Evolutionary conservation across 441 rosid genomes (phyloP), one percentile per base, ranked within the genome.

Genomic region (Pelargonium cotyledonis): DNA sequence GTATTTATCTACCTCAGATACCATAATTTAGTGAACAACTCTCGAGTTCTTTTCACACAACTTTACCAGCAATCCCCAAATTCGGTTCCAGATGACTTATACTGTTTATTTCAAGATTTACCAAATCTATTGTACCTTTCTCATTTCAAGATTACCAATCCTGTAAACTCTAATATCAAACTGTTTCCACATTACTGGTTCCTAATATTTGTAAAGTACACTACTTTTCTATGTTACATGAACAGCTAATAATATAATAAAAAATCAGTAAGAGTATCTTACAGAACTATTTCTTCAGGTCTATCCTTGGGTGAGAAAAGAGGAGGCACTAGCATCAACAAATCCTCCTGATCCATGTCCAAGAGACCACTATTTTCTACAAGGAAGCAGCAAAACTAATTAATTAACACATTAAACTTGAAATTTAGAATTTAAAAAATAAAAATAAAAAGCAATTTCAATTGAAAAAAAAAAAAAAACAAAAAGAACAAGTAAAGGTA

Each of bases 311-410:
- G 83, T 44, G 99, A 79, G 76, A 95, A 95, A 73, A 86, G 78
- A 29, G 91, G 91, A 41, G 99, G 98, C 77, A 89, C 76, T 57
- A 95, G 69, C 80, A 89, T 85, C 95, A 92, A 86, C 66, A 86
- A 79, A 79, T 88, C 93, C 71, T 95, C 98, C 65, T 84, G 85
- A 77, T 88, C 96, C 71, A 85, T 58, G 75, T 82, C 91, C 85
- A 83, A 82, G 67, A 88, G 79, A 78, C 85, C 86, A 67, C 66
- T 81, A 67, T 82, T 82, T 63, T 78, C 98, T 46, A 61, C 44
- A 62, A 16, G n/a, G 7, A 47, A 73, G 5, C 16, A 55, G 41
- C 53, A 41, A 69, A 63, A 57, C 12, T 19, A 38, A 64, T 8
- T 26, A 65, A 66, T 44, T 14, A 55, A 12, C 40, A 66, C 6